phyloP scores from a whole-genome alignment of 495 filamentous ascomycete species.

The Physcia stellaris region DNA sequence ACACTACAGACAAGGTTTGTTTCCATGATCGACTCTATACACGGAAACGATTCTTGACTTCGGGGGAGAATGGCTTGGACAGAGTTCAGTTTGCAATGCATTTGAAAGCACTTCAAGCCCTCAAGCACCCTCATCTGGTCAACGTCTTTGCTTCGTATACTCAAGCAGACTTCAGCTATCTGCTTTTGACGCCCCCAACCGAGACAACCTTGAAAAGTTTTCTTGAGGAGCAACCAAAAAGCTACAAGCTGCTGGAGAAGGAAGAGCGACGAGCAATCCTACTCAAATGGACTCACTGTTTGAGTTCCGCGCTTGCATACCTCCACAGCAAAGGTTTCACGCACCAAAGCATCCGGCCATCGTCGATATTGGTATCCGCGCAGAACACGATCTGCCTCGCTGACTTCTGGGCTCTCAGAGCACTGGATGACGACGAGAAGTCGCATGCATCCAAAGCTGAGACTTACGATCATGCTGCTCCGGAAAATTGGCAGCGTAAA shows the following conservation, averaged over 20 bases:
- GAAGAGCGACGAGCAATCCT: conserved; percentile 52
- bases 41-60: conserved; percentile 58
- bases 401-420: conserved; percentile 54
- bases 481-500: conserved; percentile 54
- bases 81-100: conserved; percentile 40
- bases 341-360: conserved; percentile 74
- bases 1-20: conserved; percentile 54
- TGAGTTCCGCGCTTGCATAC: conserved; percentile 62
- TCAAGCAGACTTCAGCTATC: conserved; percentile 55
- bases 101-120: conserved; percentile 55
- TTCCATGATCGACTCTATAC: conserved; percentile 49
- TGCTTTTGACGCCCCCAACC: conserved; percentile 59
- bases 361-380: conserved; percentile 62
- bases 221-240: conserved; percentile 49
- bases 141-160: conserved; percentile 72
- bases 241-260: conserved; percentile 60
- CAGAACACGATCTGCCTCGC: conserved; percentile 60
- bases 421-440: conserved; percentile 48
- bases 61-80: conserved; percentile 25
- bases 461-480: conserved; percentile 75
- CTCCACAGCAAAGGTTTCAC: conserved; percentile 59
- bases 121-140: conserved; percentile 70
- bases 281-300: conserved; percentile 79
- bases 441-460: conserved; percentile 29
- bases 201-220: conserved; percentile 70